A percentile compares a stretch with the other conserved stretches of the same genome.
phyloP scores from a whole-genome alignment of 1,284 basidiomycete genomes.

The Leccinum proliferum region DNA sequence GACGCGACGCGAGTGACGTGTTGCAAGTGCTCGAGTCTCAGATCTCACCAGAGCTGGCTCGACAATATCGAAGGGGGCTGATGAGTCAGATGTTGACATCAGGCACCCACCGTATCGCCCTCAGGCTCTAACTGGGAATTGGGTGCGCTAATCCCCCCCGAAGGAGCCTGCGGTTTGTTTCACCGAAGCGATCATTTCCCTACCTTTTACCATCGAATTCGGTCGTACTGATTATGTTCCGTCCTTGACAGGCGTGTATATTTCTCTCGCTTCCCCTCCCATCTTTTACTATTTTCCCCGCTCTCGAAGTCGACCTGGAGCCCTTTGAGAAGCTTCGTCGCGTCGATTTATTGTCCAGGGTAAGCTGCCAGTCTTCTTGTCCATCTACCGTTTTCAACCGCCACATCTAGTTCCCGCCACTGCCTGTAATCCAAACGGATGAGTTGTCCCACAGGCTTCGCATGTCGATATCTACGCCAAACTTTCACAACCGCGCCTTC shows the following conservation, averaged over 20 bases:
- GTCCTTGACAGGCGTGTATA: constrained; percentile 41
- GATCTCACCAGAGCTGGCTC: constrained; percentile 2
- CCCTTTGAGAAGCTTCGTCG: constrained; percentile 49
- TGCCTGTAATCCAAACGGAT: constrained; percentile 23
- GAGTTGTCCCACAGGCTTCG: constrained; percentile 25
- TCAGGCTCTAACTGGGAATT: constrained; percentile 4
- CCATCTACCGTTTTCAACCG: background rate
- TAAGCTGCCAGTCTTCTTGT: constrained; percentile 19
- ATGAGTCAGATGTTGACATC: constrained; percentile 19
- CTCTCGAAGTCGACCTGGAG: constrained; percentile 56
- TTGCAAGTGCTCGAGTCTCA: background rate
- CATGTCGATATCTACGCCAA: constrained; percentile 36
- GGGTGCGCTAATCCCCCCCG: background rate
- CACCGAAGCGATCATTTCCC: constrained; percentile 16
- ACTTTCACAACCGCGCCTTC: constrained; percentile 23
- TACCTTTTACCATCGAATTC: constrained; percentile 11
- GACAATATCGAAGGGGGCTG: constrained; percentile 1
- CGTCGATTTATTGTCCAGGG: constrained; percentile 36
- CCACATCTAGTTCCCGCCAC: constrained; percentile 13
- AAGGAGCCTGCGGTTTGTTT: constrained; percentile 1
- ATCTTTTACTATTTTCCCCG: constrained; percentile 44
- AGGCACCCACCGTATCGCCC: constrained; percentile 18
- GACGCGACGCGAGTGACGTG: constrained; percentile 3
- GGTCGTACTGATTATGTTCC: constrained; percentile 13
- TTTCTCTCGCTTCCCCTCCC: constrained; percentile 46